Percentiles rank a stretch among this genome's conserved stretches.
These are phyloP conservation scores for Boletellus ananiceps DNA, from an alignment of 768 basidiomycete species.

Conservation along the genomic window DNA sequence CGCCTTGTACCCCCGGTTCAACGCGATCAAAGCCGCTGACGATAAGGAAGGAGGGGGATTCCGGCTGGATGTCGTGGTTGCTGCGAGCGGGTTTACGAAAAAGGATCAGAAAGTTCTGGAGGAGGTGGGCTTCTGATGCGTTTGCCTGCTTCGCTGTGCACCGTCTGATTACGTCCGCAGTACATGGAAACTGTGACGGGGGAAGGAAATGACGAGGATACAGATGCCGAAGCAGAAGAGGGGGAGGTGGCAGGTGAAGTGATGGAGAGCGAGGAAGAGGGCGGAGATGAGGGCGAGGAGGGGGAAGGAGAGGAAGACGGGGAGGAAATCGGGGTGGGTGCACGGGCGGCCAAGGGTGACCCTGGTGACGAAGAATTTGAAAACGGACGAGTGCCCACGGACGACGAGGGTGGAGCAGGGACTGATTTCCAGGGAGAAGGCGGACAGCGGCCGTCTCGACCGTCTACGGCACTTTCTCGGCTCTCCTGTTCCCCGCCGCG, in stretches of 20 bases:
- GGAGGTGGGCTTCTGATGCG: conserved; percentile 52
- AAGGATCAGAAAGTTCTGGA: conserved; percentile 80
- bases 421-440: conserved; percentile 7
- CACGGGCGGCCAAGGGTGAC: conserved; percentile 1
- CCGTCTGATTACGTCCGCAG: conserved; percentile 36
- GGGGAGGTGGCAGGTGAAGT: conserved; percentile 36
- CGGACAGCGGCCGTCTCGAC: conserved; percentile 18
- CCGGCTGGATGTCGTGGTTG: conserved; percentile 83
- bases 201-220: conserved; percentile 6
- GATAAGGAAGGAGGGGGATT: conserved; percentile 49
- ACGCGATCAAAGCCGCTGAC: conserved; percentile 32
- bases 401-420: not conserved
- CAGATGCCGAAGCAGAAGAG: conserved; percentile 27
- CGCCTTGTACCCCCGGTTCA: conserved; percentile 81
- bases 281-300: conserved; percentile 35
- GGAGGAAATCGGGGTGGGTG: conserved; percentile 25
- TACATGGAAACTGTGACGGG: conserved; percentile 57
- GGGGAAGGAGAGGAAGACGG: conserved; percentile 33
- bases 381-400: conserved; percentile 6
- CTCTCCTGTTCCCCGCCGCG: conserved; percentile 51
- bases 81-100: conserved; percentile 89
- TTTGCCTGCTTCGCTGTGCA: conserved; percentile 16
- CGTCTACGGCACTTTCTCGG: conserved; percentile 35
- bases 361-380: conserved; percentile 13
- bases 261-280: conserved; percentile 25